These are phyloP conservation scores for Monosporascus sp. DNA, from an alignment of 2,329 filamentous ascomycete genomes.

Conservation along the genomic window DNA sequence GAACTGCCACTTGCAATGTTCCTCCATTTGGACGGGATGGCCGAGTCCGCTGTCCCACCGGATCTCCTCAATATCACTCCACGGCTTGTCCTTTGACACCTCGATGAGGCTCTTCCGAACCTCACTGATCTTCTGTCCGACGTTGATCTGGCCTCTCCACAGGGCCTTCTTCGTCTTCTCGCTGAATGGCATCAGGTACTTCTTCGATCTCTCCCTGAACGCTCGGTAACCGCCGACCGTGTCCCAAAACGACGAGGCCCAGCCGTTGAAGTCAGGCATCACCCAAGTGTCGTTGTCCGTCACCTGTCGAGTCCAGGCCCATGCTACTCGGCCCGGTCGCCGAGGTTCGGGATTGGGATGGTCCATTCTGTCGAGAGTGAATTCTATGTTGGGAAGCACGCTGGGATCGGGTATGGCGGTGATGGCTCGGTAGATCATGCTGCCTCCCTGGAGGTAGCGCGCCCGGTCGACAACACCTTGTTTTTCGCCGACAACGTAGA, in stretches of 20 bases:
- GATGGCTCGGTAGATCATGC: slow-evolving; percentile 42
- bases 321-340: slow-evolving; percentile 23
- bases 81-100: neutral
- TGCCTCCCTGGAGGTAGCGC: slow-evolving; percentile 26
- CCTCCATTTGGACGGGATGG: slow-evolving; percentile 41
- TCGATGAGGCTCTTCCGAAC: slow-evolving; percentile 2
- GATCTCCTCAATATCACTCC: slow-evolving; percentile 2
- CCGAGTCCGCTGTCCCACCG: slow-evolving; percentile 26
- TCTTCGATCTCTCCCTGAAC: slow-evolving; percentile 20
- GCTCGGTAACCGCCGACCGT: slow-evolving; percentile 38
- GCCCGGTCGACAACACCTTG: slow-evolving; percentile 3
- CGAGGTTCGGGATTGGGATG: slow-evolving; percentile 22
- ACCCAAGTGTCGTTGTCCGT: slow-evolving; percentile 39
- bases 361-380: slow-evolving; percentile 42
- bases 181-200: slow-evolving; percentile 1
- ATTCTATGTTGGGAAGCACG: slow-evolving; percentile 41
- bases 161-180: slow-evolving; percentile 5
- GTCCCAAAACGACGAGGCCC: slow-evolving; percentile 42
- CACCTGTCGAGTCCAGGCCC: slow-evolving; percentile 36
- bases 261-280: slow-evolving; percentile 50
- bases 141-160: slow-evolving; percentile 4
- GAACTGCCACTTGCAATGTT: slow-evolving; percentile 43
- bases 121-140: slow-evolving; percentile 1
- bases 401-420: slow-evolving; percentile 30
- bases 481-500: slow-evolving; percentile 4